Evolutionary conservation across 2,329 filamentous ascomycete genomes (phyloP).

Genomic region (Hymenotorrendiella dingleyae): DNA sequence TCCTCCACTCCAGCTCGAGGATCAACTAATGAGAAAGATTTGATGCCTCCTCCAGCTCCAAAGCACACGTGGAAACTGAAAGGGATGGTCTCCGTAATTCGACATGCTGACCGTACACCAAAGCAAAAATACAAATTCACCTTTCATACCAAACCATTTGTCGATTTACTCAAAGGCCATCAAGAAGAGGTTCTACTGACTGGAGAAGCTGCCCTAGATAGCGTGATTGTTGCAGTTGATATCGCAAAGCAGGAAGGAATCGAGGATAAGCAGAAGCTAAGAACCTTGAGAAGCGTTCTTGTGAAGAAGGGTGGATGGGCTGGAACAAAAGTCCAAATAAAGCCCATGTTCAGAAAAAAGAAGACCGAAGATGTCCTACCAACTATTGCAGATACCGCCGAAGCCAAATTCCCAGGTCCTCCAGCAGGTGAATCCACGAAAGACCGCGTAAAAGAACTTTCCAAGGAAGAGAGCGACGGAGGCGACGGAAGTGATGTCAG

Average conservation of each 20-base stretch:
- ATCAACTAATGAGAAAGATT: conserved; percentile 11
- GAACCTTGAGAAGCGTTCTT: conserved; percentile 75
- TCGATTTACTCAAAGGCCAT: conserved; percentile 88
- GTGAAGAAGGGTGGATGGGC: conserved; percentile 91
- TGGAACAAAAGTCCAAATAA: conserved; percentile 97
- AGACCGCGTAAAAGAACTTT: conserved; percentile 3
- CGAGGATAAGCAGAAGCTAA: conserved; percentile 85
- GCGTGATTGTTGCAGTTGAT: conserved; percentile 84
- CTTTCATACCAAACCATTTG: conserved; percentile 93
- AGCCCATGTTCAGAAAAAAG: conserved; percentile 95
- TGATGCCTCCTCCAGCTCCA: conserved; percentile 51
- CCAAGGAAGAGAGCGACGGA: conserved; percentile 9
- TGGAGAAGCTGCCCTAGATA: conserved; percentile 80
- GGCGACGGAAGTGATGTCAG: conserved; percentile 32
- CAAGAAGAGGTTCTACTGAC: conserved; percentile 94
- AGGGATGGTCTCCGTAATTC: conserved; percentile 92
- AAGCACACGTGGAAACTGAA: conserved; percentile 98
- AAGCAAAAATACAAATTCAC: conserved; percentile 99
- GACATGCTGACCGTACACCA: conserved; percentile 92
- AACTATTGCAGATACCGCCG: conserved; percentile 4
- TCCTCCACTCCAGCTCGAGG: conserved; percentile 17
- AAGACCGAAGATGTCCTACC: conserved; percentile 53
- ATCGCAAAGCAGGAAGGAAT: conserved; percentile 69
- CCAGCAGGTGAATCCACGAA: conserved; percentile 17
- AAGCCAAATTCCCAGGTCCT: conserved; percentile 13